Base-by-base conservation (phyloP, 2,329 filamentous ascomycete species). In the Botrytis fabae region DNA sequence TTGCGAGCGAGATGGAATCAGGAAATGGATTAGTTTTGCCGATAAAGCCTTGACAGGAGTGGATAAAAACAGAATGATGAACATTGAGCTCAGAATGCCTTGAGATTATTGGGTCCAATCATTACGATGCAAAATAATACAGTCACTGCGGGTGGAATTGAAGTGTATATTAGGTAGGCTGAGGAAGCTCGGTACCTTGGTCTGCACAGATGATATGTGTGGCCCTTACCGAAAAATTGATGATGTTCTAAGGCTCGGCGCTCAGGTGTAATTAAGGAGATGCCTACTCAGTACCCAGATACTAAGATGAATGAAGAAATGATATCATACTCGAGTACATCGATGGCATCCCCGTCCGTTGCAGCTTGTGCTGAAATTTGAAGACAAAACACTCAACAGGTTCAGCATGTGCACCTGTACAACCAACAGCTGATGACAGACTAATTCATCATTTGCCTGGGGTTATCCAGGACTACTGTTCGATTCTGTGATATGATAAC, bases 261-360 rank as follows among this genome's bases (percentile, higher is more conserved):
- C 59, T 12, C 32, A n/a, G 59, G 35, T 61, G 59, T 28, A 28
- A 46, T 64, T 46, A 46, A 64, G 28, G 60, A 62, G 60, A n/a
- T 16, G 18, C 6, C n/a, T 57, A 9, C 14, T 18, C 3, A 57
- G n/a, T 28, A 28, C 51, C 14, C 3, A 18, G 22, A 42, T 28
- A 28, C 38, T 44, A 32, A 28, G 25, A 54, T 28, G 46, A 51
- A 51, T n/a, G 7, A 32, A 65, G 62, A 65, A 42, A 68, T 68
- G 48, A 68, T 68, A 68, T 68, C 64, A 68, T 68, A 42, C n/a
- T 57, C 51, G 51, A 57, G n/a, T 18, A 18, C 32, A 57, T 68
- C 25, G 35, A 68, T 57, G 64, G 54, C 25, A 68, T 42, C 35
- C 46, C n/a, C 38, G 38, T 38, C 48, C 10, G 32, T 40, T 48